Percentiles rank a stretch among this genome's conserved stretches.
These are phyloP conservation scores for Leccinellum rugosiceps DNA, from an alignment of 768 basidiomycete genomes.

Conservation along the genomic window DNA sequence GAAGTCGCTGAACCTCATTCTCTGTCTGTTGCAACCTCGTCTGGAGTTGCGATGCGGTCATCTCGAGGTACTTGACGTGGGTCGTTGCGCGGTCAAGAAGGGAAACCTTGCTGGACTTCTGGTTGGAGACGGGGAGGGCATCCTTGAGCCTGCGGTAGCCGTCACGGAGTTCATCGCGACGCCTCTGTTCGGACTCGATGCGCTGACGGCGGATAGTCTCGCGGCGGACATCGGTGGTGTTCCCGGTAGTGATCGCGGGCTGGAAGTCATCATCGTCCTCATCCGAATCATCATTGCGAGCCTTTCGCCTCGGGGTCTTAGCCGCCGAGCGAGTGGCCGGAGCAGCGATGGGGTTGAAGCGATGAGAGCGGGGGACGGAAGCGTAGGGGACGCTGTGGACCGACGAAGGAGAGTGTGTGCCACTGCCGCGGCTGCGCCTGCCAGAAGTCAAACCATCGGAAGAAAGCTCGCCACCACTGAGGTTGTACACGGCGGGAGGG, in stretches of 20 bases:
- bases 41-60: slow-evolving; percentile 72
- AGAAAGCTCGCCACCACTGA: slow-evolving; percentile 67
- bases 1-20: slow-evolving; percentile 75
- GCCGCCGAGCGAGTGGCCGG: slow-evolving; percentile 52
- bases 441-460: slow-evolving; percentile 69
- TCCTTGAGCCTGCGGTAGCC: slow-evolving; percentile 90
- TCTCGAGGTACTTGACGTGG: slow-evolving; percentile 85
- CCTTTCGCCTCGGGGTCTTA: slow-evolving; percentile 44
- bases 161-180: slow-evolving; percentile 89
- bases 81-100: slow-evolving; percentile 85
- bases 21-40: slow-evolving; percentile 75
- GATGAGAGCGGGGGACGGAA: slow-evolving; percentile 69
- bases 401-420: slow-evolving; percentile 50
- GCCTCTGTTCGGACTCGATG: slow-evolving; percentile 90
- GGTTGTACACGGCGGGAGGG: slow-evolving; percentile 68
- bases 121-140: slow-evolving; percentile 83
- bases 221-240: slow-evolving; percentile 67
- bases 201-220: slow-evolving; percentile 90
- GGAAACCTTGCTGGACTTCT: slow-evolving; percentile 91
- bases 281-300: slow-evolving; percentile 64
- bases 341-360: slow-evolving; percentile 69
- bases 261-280: slow-evolving; percentile 77
- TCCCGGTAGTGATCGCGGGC: slow-evolving; percentile 42
- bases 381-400: slow-evolving; percentile 52
- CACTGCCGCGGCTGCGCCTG: slow-evolving; percentile 68